A percentile compares a stretch with the other conserved stretches of the same genome.
Conservation (phyloP, 352 stramenopile species). For the Phytophthora pinifolia region DNA sequence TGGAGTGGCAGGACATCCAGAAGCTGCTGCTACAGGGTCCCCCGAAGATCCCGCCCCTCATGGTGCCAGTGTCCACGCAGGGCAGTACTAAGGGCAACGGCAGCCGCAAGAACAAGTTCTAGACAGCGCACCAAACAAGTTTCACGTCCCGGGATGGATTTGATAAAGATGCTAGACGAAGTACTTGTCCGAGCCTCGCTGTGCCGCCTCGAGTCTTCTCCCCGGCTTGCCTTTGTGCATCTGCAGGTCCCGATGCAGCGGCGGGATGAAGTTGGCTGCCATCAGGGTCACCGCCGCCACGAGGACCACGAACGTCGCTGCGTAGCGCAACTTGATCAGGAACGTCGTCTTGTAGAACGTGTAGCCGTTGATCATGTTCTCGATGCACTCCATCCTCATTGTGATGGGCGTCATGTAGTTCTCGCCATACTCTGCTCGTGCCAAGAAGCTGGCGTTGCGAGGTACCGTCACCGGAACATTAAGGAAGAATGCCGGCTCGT, state of each 20-base stretch:
- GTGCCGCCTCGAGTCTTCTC: constrained; percentile 20
- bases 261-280: constrained; percentile 25
- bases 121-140: constrained; percentile 1
- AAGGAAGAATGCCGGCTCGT: constrained; percentile 49
- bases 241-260: constrained; percentile 28
- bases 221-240: constrained; percentile 20
- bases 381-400: constrained; percentile 78
- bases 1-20: constrained; percentile 62
- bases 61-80: constrained; percentile 13
- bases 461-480: constrained; percentile 54
- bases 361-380: constrained; percentile 79
- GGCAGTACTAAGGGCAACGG: constrained; percentile 23
- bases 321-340: constrained; percentile 23
- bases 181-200: constrained; percentile 31
- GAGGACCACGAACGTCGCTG: constrained; percentile 27
- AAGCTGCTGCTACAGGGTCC: constrained; percentile 52
- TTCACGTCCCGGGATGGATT: constrained; percentile 1
- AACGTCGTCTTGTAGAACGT: constrained; percentile 62
- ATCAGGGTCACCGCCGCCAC: constrained; percentile 32
- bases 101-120: constrained; percentile 30
- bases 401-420: constrained; percentile 73
- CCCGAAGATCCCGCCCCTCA: constrained; percentile 26
- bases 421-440: constrained; percentile 61
- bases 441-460: constrained; percentile 58
- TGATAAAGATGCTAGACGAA: constrained; percentile 29